These are phyloP conservation scores for Dicorynia guianensis DNA, from an alignment of 306 rosid genomes.

Conservation along the genomic window DNA sequence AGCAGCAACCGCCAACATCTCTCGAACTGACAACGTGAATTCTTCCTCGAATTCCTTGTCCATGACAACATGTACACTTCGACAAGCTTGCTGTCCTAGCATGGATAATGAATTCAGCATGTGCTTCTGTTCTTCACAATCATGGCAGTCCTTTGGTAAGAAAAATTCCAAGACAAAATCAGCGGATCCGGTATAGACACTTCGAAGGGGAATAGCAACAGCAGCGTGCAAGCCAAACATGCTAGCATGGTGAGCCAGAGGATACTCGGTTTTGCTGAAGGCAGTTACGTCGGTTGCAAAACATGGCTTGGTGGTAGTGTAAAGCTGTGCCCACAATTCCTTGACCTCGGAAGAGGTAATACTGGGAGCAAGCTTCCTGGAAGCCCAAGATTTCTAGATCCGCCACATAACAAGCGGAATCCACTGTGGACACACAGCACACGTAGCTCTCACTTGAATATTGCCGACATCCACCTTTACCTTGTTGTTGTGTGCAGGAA, in stretches of 20 bases:
- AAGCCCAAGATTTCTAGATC: constrained; percentile 46
- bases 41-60: constrained; percentile 49
- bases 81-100: constrained; percentile 59
- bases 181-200: constrained; percentile 49
- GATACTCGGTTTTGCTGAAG: constrained; percentile 64
- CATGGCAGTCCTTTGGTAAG: constrained; percentile 60
- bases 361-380: constrained; percentile 60
- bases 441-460: constrained; percentile 35
- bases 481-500: constrained; percentile 64
- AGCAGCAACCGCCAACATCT: neutral
- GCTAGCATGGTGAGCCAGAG: constrained; percentile 62
- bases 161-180: constrained; percentile 72
- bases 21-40: constrained; percentile 28
- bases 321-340: constrained; percentile 73
- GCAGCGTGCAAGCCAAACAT: constrained; percentile 64
- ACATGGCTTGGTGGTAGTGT: constrained; percentile 56
- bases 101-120: constrained; percentile 58
- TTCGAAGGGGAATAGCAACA: constrained; percentile 63
- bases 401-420: constrained; percentile 54
- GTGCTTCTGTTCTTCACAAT: constrained; percentile 53
- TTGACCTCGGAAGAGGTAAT: constrained; percentile 62
- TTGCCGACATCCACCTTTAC: constrained; percentile 42
- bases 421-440: constrained; percentile 57
- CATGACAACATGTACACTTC: constrained; percentile 49
- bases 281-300: constrained; percentile 59